These are phyloP conservation scores for Cutaneotrichosporon cavernicola DNA, from an alignment of 1,284 basidiomycete species.

Conservation along the genomic window DNA sequence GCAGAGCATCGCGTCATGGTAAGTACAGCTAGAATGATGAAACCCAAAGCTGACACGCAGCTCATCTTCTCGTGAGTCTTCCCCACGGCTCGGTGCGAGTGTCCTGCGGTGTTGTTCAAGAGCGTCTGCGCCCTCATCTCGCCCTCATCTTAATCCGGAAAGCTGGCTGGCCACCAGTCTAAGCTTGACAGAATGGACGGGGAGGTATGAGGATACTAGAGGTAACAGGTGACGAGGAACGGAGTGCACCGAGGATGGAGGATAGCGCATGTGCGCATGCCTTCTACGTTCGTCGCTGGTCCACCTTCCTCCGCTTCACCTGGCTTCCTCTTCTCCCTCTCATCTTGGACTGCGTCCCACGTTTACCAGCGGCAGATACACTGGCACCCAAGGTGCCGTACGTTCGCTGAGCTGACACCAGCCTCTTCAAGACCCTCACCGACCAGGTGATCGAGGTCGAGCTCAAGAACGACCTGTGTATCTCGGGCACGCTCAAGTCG, in stretches of 20 bases:
- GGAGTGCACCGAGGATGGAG: no score
- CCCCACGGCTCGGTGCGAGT: not conserved
- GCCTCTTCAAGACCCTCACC: conserved; percentile 96
- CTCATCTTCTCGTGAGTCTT: conserved; percentile 46
- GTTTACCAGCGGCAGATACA: not conserved
- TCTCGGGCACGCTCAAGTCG: conserved; percentile 93
- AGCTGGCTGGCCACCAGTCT: no score
- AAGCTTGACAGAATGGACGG: no score
- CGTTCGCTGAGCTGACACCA: conserved; percentile 22
- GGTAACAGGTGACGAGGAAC: no score
- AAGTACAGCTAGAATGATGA: not conserved
- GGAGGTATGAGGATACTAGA: no score
- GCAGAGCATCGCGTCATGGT: conserved; percentile 15
- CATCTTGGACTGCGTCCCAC: not conserved
- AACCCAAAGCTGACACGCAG: conserved; percentile 26
- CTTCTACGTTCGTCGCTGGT: no score
- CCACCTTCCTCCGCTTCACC: no score
- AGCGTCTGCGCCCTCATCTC: not conserved
- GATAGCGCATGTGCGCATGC: no score
- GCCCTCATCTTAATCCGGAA: no score
- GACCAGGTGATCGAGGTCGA: conserved; percentile 97
- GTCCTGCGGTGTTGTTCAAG: not conserved
- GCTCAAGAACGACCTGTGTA: conserved; percentile 97
- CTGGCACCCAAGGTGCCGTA: no score
- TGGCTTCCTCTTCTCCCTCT: not conserved